Percentiles rank a stretch among this genome's conserved stretches.
These are phyloP conservation scores for Colletotrichum sidae DNA, from an alignment of 2,329 filamentous ascomycete genomes.

Conservation along the genomic window DNA sequence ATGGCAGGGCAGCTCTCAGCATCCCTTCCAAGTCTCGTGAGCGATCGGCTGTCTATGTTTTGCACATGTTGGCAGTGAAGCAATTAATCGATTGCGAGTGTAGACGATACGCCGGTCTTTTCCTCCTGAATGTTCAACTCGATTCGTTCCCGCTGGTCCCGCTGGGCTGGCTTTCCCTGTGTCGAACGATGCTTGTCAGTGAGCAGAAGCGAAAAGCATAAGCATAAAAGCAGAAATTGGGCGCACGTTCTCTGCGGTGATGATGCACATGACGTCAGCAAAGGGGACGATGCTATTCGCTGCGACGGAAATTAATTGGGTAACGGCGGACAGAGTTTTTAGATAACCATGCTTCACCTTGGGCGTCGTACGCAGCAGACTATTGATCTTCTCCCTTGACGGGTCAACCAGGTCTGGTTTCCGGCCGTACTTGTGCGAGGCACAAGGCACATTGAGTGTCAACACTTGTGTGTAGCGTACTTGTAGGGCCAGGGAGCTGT, in stretches of 20 bases:
- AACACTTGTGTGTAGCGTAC: neutral
- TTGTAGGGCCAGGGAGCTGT: neutral
- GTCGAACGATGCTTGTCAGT: neutral
- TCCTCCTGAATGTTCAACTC: no score
- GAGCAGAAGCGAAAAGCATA: constrained; percentile 8
- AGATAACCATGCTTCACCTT: neutral
- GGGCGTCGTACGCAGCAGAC: neutral
- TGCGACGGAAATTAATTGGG: constrained; percentile 21
- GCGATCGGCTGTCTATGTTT: constrained; percentile 3
- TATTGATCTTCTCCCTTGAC: no score
- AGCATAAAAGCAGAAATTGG: constrained; percentile 31
- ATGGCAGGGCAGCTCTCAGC: neutral
- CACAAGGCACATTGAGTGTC: neutral
- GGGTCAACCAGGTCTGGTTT: no score
- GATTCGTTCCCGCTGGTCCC: neutral
- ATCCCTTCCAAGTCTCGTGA: neutral
- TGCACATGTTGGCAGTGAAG: neutral
- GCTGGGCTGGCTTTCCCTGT: constrained; percentile 1
- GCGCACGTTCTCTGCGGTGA: constrained; percentile 3
- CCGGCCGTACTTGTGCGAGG: neutral
- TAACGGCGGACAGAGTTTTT: constrained; percentile 11
- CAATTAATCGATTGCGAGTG: no score
- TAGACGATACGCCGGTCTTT: no score
- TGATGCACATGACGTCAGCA: constrained; percentile 27
- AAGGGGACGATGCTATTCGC: constrained; percentile 13